Evolutionary conservation across 768 basidiomycete species (phyloP), one percentile per base, ranked within the genome.

Genomic region (Omphalotus guepiniiformis): DNA sequence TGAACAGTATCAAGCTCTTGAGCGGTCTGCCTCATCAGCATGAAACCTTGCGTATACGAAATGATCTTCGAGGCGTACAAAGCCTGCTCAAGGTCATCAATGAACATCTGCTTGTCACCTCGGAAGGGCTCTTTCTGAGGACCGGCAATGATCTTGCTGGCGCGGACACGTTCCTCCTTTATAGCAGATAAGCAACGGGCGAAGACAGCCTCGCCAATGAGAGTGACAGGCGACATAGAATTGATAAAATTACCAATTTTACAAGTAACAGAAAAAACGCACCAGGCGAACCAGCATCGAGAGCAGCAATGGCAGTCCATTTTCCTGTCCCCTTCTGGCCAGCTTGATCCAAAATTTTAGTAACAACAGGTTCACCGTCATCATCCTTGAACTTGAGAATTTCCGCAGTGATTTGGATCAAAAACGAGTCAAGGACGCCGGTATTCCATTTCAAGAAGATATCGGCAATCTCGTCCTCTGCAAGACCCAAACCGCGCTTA

Each of bases 301-400:
- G 83, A 50, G 96, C 96, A 57, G 85, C 85, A 60, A 97, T 88
- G 48, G 96, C 96, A 47, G 96, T 99, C 96, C 96, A 99, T 72
- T 99, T 99, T 49, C 96, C 93, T 53, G 96, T 99, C 63, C 96
- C 96, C 73, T 99, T 99, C 69, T 99, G 96, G 30, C 95, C 95
- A 50, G 96, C 96, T 61, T 88, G 66, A 69, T 99, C 96, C 55
- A 96, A 79, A 60, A 99, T 95, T 73, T 98, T 99, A 58, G 74
- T 76, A 53, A 99, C 83, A 55, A 98, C 80, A 40, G 93, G 88
- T 59, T 78, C 79, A 49, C 93, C 95, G 64, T 98, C 95, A 47
- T 91, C 88, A 60, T 98, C 96, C 64, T 94, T 93, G 79, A 90
- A 97, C 62, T 84, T 88, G 65, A 99, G 85, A 69, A 99, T 94